Evolutionary conservation across 257 asterid species (phyloP).

Genomic region (Ajuga chamaepitys): DNA sequence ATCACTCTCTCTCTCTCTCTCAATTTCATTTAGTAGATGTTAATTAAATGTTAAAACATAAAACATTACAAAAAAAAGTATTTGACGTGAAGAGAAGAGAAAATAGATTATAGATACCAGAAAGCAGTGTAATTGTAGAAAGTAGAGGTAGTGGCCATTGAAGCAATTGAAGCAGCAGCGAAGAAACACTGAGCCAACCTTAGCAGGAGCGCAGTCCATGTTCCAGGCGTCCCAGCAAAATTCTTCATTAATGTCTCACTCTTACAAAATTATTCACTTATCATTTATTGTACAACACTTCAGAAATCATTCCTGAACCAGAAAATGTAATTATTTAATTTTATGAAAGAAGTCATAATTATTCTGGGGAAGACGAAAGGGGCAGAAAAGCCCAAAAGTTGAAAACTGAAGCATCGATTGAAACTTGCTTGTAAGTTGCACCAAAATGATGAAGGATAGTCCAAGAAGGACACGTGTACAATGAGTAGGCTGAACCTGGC

Average conservation of each 20-base stretch:
- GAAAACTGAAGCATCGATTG: background rate
- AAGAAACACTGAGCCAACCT: constrained; percentile 40
- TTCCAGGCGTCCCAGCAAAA: constrained; percentile 54
- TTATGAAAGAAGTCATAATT: background rate
- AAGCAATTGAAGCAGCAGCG: constrained; percentile 46
- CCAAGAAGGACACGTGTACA: background rate
- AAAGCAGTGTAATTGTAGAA: constrained; percentile 52
- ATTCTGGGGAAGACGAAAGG: background rate
- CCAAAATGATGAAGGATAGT: background rate
- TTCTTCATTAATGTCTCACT: constrained; percentile 29
- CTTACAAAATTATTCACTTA: background rate
- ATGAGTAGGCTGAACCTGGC: no score
- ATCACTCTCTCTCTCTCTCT: no score
- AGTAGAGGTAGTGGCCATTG: constrained; percentile 31
- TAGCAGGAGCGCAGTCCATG: constrained; percentile 31
- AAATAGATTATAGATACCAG: constrained; percentile 46
- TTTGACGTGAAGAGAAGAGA: background rate
- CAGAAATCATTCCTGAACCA: background rate
- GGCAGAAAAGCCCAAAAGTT: background rate
- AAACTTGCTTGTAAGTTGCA: constrained; percentile 7
- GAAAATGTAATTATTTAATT: background rate
- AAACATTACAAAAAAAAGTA: no score
- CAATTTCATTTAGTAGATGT: no score
- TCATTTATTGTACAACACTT: background rate
- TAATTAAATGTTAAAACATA: no score